phyloP scores from a whole-genome alignment of 1,284 basidiomycete species.

The Grifola frondosa region DNA sequence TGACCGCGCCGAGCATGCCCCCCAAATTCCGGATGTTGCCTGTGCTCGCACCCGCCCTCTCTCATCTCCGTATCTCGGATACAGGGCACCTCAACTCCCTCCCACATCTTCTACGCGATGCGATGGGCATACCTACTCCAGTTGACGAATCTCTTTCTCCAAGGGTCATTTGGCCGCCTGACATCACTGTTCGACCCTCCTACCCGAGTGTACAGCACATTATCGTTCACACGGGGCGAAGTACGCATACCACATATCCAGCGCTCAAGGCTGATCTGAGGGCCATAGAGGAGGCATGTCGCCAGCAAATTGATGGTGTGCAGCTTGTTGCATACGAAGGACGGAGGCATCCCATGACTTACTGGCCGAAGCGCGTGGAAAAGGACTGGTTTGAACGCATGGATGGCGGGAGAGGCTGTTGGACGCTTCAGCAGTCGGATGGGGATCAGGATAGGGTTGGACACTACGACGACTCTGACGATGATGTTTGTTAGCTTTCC shows the following conservation, averaged over 20 bases:
- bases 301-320: neutral
- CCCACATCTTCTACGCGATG: slow-evolving; percentile 13
- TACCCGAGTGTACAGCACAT: slow-evolving; percentile 9
- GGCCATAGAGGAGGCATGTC: neutral
- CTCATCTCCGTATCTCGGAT: slow-evolving; percentile 19
- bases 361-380: slow-evolving; percentile 13
- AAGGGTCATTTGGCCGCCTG: too few relatives aligned
- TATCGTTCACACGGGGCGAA: slow-evolving; percentile 16
- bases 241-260: too few relatives aligned
- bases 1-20: slow-evolving; percentile 16
- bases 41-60: slow-evolving; percentile 13
- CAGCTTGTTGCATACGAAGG: slow-evolving; percentile 6
- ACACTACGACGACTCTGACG: too few relatives aligned
- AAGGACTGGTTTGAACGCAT: slow-evolving; percentile 19
- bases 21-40: slow-evolving; percentile 13
- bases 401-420: slow-evolving; percentile 13
- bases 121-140: slow-evolving; percentile 7
- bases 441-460: slow-evolving; percentile 4
- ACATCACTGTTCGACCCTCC: too few relatives aligned
- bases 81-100: slow-evolving; percentile 11
- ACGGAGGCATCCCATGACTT: too few relatives aligned
- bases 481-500: too few relatives aligned
- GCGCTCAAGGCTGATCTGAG: neutral
- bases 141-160: too few relatives aligned
- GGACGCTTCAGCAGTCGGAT: slow-evolving; percentile 13